Percentiles rank a stretch among this genome's conserved stretches.
Conservation (phyloP, 495 filamentous ascomycete genomes). For the Hypoxylon cercidicola region DNA sequence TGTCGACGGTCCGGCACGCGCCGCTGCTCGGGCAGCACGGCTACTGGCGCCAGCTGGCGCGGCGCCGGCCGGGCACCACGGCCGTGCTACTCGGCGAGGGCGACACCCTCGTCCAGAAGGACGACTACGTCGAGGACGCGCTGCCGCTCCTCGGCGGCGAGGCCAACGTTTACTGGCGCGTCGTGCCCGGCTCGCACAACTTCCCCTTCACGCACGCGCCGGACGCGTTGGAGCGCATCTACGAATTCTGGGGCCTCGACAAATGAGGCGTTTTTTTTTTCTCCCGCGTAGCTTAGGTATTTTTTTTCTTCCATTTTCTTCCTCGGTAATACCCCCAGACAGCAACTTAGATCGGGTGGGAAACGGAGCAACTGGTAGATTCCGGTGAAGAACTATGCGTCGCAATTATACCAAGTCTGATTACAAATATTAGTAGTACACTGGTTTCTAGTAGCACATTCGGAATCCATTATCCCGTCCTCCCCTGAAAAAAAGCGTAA, state of each 20-base stretch:
- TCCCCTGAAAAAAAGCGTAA: no score
- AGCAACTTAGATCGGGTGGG: no score
- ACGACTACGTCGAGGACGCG: conserved; percentile 50
- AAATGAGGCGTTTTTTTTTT: no score
- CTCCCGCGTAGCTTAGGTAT: no score
- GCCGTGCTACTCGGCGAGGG: conserved; percentile 58
- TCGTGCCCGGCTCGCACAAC: conserved; percentile 61
- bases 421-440: conserved; percentile 21
- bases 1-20: conserved; percentile 63
- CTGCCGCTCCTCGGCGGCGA: conserved; percentile 51
- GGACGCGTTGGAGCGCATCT: conserved; percentile 54
- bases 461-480: conserved; percentile 1
- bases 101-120: conserved; percentile 61
- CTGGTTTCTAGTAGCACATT: neutral
- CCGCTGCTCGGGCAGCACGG: conserved; percentile 66
- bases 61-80: conserved; percentile 53
- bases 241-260: conserved; percentile 51
- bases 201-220: conserved; percentile 59
- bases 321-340: no score
- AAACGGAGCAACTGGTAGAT: no score
- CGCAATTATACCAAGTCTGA: neutral
- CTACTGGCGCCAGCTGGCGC: conserved; percentile 58
- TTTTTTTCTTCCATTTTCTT: no score
- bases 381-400: no score
- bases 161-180: conserved; percentile 53